Evolutionary conservation across 2,329 filamentous ascomycete genomes (phyloP).

Genomic region (Elsinoe arachidis): DNA sequence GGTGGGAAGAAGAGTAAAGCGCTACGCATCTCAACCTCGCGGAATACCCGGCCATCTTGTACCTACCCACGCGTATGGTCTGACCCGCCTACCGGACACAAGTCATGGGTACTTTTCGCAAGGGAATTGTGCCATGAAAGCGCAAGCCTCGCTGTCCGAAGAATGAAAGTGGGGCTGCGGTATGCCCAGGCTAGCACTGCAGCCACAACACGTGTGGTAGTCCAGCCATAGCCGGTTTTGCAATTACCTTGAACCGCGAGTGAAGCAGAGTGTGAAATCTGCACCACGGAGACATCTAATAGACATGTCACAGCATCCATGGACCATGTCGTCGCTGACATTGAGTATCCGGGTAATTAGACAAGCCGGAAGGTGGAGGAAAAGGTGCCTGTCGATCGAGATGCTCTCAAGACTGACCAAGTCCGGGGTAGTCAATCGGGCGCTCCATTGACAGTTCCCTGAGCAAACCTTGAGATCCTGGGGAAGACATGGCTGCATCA

Average conservation of each 20-base stretch:
- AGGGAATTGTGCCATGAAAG: constrained; percentile 1
- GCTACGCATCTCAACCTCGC: not conserved
- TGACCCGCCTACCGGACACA: not conserved
- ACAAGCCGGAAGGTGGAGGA: not conserved
- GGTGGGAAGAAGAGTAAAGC: not conserved
- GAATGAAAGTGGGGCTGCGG: not conserved
- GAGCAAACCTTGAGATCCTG: constrained; percentile 7
- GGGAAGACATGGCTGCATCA: constrained; percentile 12
- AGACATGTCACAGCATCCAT: too few species aligned
- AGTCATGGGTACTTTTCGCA: constrained; percentile 3
- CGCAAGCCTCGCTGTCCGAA: constrained; percentile 1
- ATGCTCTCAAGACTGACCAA: constrained; percentile 5
- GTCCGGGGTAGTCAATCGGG: constrained; percentile 3
- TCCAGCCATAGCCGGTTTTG: not conserved
- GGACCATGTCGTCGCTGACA: too few species aligned
- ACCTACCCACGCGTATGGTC: not conserved
- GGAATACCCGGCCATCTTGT: constrained; percentile 3
- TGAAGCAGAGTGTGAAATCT: too few species aligned
- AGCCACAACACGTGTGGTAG: not conserved
- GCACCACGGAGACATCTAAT: too few species aligned
- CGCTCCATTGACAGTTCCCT: constrained; percentile 1
- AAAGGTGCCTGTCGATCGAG: constrained; percentile 9
- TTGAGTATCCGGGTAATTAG: not conserved
- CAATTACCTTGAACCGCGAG: not conserved
- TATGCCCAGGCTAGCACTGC: not conserved